Percentiles rank a stretch among this genome's conserved stretches.
Conservation (phyloP, 108 stramenopile genomes). For the Pseudonitzschia pungens region DNA sequence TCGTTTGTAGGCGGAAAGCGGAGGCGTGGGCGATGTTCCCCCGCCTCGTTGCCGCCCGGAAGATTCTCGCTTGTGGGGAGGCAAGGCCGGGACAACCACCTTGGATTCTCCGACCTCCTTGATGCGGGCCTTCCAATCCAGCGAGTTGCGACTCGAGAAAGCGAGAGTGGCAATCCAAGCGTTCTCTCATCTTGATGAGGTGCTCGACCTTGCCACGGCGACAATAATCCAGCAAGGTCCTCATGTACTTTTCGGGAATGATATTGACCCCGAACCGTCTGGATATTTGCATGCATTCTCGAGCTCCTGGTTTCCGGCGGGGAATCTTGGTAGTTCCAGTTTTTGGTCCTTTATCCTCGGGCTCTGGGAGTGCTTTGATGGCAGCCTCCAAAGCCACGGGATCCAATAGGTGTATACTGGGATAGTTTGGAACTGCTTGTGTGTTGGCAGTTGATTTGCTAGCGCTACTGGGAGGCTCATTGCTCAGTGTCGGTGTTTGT, state of each 20-base stretch:
- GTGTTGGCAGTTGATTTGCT: neutral
- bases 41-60: neutral
- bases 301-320: constrained; percentile 85
- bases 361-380: constrained; percentile 19
- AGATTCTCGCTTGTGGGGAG: constrained; percentile 11
- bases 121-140: constrained; percentile 70
- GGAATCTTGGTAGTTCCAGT: constrained; percentile 36
- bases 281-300: constrained; percentile 88
- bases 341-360: constrained; percentile 3
- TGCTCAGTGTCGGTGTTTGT: neutral
- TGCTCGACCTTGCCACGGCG: constrained; percentile 86
- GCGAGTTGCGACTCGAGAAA: constrained; percentile 81
- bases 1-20: neutral
- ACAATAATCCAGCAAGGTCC: constrained; percentile 80
- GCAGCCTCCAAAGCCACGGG: constrained; percentile 18
- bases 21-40: neutral
- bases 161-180: constrained; percentile 79
- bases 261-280: constrained; percentile 63
- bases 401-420: constrained; percentile 9
- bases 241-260: constrained; percentile 75
- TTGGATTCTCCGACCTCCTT: constrained; percentile 60
- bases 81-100: constrained; percentile 43
- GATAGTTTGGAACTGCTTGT: neutral
- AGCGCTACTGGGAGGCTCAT: neutral
- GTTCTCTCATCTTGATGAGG: constrained; percentile 86